Conservation (phyloP, 2,329 filamentous ascomycete species). For the Byssoonygena ceratinophila region DNA sequence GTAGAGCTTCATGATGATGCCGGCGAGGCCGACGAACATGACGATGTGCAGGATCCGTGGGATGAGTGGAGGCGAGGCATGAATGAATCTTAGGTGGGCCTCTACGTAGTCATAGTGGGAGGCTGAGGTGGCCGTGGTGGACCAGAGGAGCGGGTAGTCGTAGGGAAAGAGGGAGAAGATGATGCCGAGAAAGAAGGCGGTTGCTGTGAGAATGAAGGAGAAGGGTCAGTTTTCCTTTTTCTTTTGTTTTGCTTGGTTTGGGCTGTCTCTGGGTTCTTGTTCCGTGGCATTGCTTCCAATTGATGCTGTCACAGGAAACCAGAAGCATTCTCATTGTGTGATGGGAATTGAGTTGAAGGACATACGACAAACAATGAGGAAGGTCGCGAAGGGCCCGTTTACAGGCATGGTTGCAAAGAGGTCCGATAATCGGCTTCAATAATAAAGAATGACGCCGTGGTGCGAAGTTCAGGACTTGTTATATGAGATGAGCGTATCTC, state of each 20-base stretch:
- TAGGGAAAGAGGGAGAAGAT: slow-evolving; percentile 95
- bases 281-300: too few species aligned
- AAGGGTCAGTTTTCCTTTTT: slow-evolving; percentile 6
- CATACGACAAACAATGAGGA: slow-evolving; percentile 91
- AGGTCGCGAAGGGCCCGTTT: slow-evolving; percentile 73
- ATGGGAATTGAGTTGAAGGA: slow-evolving; percentile 20
- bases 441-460: too few species aligned
- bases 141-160: slow-evolving; percentile 47
- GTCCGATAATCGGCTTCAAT: background rate
- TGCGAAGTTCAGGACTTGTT: too few species aligned
- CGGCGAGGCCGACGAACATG: slow-evolving; percentile 74
- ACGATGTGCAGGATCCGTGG: slow-evolving; percentile 88
- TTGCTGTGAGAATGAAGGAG: slow-evolving; percentile 44
- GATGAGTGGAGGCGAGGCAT: slow-evolving; percentile 84
- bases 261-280: too few species aligned
- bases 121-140: slow-evolving; percentile 31
- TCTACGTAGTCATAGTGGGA: slow-evolving; percentile 77
- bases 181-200: slow-evolving; percentile 96
- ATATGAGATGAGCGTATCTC: too few species aligned
- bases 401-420: slow-evolving; percentile 27
- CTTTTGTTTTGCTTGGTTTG: background rate
- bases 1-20: slow-evolving; percentile 92
- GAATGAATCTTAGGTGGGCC: slow-evolving; percentile 78
- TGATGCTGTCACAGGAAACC: background rate
- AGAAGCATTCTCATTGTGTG: background rate